These are phyloP conservation scores for Hypoxylon sp. DNA, from an alignment of 2,329 filamentous ascomycete species.

Conservation along the genomic window DNA sequence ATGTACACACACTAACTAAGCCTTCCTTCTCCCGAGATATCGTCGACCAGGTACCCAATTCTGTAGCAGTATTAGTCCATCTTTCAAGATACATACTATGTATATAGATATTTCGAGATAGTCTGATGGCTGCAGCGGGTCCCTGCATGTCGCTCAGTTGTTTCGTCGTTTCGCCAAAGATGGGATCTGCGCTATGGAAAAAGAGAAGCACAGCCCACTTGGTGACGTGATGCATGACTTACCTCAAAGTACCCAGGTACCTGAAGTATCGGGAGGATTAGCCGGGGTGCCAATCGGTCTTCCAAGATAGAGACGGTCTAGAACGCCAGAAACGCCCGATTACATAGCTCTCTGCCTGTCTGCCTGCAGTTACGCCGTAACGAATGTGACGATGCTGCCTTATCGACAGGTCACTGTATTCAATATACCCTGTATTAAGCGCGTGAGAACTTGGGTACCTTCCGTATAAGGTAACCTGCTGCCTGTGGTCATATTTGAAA, in stretches of 20 bases:
- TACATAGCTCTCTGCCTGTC: too few relatives aligned
- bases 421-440: too few relatives aligned
- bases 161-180: slow-evolving; percentile 22
- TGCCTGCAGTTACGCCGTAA: too few relatives aligned
- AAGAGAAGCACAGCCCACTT: slow-evolving; percentile 13
- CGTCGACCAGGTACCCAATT: not conserved
- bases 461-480: too few relatives aligned
- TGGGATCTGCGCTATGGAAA: slow-evolving; percentile 19
- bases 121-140: slow-evolving; percentile 4
- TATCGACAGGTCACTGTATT: too few relatives aligned
- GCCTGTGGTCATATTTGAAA: too few relatives aligned
- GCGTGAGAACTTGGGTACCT: too few relatives aligned
- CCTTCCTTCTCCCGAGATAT: not conserved
- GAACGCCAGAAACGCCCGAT: too few relatives aligned
- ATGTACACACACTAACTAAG: not conserved
- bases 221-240: slow-evolving; percentile 22
- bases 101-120: too few relatives aligned
- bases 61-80: too few relatives aligned
- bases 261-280: not conserved
- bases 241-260: too few relatives aligned
- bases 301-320: slow-evolving; percentile 17
- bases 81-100: too few relatives aligned
- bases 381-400: not conserved
- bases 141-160: slow-evolving; percentile 6
- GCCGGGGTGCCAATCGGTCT: slow-evolving; percentile 8